These are phyloP conservation scores for Daldinia childiae DNA, from an alignment of 495 filamentous ascomycete species.

Conservation along the genomic window DNA sequence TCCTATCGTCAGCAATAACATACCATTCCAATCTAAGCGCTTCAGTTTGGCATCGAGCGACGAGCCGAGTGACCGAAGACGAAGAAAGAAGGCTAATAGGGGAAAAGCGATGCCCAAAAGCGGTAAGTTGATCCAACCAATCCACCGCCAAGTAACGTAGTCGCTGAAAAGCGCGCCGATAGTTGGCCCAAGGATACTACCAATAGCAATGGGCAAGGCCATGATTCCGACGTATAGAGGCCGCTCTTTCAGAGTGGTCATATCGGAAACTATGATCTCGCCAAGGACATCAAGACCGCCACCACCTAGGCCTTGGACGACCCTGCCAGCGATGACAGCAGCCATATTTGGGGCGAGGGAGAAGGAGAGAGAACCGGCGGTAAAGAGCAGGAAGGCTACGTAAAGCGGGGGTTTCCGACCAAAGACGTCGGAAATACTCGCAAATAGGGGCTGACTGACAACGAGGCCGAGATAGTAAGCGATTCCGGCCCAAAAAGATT, in stretches of 20 bases:
- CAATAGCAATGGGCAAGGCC: constrained; percentile 48
- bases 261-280: constrained; percentile 78
- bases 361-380: constrained; percentile 70
- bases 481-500: constrained; percentile 69
- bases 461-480: constrained; percentile 63
- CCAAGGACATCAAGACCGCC: constrained; percentile 78
- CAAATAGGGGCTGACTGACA: constrained; percentile 56
- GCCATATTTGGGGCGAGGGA: constrained; percentile 70
- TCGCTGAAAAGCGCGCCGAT: constrained; percentile 52
- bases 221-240: constrained; percentile 51
- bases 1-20: constrained; percentile 49
- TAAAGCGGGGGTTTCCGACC: constrained; percentile 78
- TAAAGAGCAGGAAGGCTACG: constrained; percentile 69
- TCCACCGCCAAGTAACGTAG: constrained; percentile 53
- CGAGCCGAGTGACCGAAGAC: constrained; percentile 39
- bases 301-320: constrained; percentile 78
- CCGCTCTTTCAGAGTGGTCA: constrained; percentile 50
- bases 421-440: constrained; percentile 70
- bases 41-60: constrained; percentile 38
- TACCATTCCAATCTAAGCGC: constrained; percentile 59
- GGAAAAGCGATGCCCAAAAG: constrained; percentile 38
- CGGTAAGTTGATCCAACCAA: constrained; percentile 57
- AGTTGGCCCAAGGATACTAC: constrained; percentile 48
- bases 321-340: constrained; percentile 76
- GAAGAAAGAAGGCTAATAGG: constrained; percentile 48